Base-by-base conservation (phyloP, 2,329 filamentous ascomycete genomes). In the Atkinsonella hypoxylon region DNA sequence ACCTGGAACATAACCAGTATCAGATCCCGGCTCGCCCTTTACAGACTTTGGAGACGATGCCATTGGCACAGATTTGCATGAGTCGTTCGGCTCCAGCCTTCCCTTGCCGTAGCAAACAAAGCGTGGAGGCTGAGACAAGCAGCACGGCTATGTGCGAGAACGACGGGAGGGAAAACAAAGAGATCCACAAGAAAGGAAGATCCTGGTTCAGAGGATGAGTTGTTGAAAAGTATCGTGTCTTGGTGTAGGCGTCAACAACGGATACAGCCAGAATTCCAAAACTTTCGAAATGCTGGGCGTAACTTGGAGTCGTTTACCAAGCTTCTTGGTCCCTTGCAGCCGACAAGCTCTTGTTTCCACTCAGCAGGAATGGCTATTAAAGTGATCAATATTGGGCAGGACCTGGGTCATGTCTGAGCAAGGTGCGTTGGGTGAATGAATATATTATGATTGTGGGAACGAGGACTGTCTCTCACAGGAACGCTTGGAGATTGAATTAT, bases 1-100 rank as follows among this genome's bases (percentile, higher is more conserved):
- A 34, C 46, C 36, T 31, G 17, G 41, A 13, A 17, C 52, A 26
- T 12, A n/a, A 13, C 48, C 34, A 26, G n/a, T 10, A 22, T 51
- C 40, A 18, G 48, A 36, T n/a, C 30, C 48, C 36, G 41, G 30
- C 11, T 48, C 38, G 13, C 51, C 47, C 47, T 51, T 46, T 26
- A 39, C 47, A 15, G 49, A 45, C 31, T 44, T 51, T 7, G 49
- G 40, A 32, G 43, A 34, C 46, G 49, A 54, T 47, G 52, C 18
- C 52, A 54, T 54, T 26, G 31, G 31, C 13, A n/a, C 13, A 12
- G 36, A 12, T 18, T 31, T 36, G 30, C 7, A 6, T 22, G 42
- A 13, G 43, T 10, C 9, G 32, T 34, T 12, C 13, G 32, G 13
- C 20, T 32, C n/a, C 20, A 44, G 9, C 13, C 43, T 31, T 32